Percentiles rank a stretch among this genome's conserved stretches.
Evolutionary conservation across 345 rosid genomes (phyloP).

Genomic region (Eucalyptus grandis): DNA sequence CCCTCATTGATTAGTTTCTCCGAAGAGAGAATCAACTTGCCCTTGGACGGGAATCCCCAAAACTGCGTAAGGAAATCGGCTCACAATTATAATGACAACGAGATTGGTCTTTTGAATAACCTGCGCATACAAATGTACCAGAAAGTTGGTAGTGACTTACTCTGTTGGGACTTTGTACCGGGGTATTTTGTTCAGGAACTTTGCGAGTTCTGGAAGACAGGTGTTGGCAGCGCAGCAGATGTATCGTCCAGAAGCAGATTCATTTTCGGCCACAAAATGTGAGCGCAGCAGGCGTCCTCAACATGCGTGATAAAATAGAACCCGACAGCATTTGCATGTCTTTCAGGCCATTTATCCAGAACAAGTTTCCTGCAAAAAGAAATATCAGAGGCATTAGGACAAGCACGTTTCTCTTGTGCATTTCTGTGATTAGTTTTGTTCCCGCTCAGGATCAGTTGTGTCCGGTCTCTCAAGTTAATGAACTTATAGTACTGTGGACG

Average conservation of each 20-base stretch:
- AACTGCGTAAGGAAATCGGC: conserved; percentile 18
- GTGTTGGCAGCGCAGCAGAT: conserved; percentile 59
- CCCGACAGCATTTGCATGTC: conserved; percentile 90
- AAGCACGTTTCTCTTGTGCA: not conserved
- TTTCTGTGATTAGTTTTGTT: not conserved
- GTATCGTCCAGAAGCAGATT: conserved; percentile 73
- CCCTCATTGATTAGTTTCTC: conserved; percentile 61
- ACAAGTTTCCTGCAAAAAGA: conserved; percentile 45
- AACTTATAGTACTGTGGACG: not conserved
- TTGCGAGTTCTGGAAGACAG: conserved; percentile 53
- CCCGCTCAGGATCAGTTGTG: not conserved
- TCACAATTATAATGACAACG: not conserved
- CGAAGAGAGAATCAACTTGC: conserved; percentile 54
- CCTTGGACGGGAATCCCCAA: conserved; percentile 49
- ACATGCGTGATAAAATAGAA: conserved; percentile 67
- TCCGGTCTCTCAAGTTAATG: not conserved
- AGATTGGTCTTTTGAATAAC: not conserved
- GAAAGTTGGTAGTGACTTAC: conserved; percentile 16
- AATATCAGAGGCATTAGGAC: not conserved
- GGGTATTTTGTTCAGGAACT: conserved; percentile 45
- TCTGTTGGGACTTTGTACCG: conserved; percentile 45
- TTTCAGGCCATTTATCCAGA: conserved; percentile 37
- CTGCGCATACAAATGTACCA: not conserved
- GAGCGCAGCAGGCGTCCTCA: conserved; percentile 72
- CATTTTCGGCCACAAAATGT: conserved; percentile 68